Evolutionary conservation across 805 yeast species (phyloP).

Genomic region (Myxozyma lipomycoides): DNA sequence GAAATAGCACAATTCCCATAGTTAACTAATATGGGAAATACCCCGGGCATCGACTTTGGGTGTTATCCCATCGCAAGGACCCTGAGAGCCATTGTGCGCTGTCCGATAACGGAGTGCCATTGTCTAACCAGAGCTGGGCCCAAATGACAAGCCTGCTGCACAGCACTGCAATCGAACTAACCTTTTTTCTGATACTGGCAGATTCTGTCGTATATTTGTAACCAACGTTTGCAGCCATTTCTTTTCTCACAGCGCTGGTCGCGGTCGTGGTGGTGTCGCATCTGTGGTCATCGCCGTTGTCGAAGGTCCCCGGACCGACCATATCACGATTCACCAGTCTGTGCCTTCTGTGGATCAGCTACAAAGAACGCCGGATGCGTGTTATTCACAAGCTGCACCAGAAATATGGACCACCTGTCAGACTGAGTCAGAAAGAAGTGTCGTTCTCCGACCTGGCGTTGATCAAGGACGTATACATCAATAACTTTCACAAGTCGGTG

Average conservation of each 20-base stretch:
- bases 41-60: no score
- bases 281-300: conserved; percentile 39
- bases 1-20: no score
- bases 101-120: no score
- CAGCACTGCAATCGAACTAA: no score
- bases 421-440: conserved; percentile 58
- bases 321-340: conserved; percentile 46
- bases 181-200: no score
- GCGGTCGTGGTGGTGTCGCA: not conserved
- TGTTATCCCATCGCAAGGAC: no score
- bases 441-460: conserved; percentile 52
- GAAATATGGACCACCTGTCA: conserved; percentile 58
- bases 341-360: conserved; percentile 43
- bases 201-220: no score
- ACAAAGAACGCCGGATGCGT: conserved; percentile 49
- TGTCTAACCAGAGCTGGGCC: no score
- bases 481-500: conserved; percentile 51
- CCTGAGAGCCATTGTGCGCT: no score
- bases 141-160: no score
- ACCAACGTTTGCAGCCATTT: not conserved
- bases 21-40: no score
- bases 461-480: conserved; percentile 53
- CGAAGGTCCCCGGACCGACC: conserved; percentile 57
- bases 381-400: conserved; percentile 50
- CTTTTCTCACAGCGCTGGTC: no score